Evolutionary conservation across 2,329 filamentous ascomycete genomes (phyloP).

Genomic region (Exserohilum rostratum): DNA sequence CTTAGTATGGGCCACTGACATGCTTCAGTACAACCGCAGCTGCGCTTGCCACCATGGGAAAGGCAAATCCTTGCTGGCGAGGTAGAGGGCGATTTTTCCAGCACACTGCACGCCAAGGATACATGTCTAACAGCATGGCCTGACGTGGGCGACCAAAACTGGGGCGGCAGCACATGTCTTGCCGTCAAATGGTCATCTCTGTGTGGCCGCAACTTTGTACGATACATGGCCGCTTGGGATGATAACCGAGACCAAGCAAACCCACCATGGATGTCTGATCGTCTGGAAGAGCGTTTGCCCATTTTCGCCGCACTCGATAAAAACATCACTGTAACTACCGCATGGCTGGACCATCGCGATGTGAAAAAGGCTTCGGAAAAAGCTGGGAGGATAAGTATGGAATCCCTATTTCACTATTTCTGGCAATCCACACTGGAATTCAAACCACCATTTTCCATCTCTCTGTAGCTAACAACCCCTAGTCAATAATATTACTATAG

Average conservation of each 20-base stretch:
- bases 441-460: background rate
- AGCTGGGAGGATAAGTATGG: conserved; percentile 8
- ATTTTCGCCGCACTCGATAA: conserved; percentile 7
- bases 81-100: conserved; percentile 10
- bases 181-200: conserved; percentile 12
- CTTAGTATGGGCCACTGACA: background rate
- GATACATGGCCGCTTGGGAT: conserved; percentile 11
- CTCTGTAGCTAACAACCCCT: background rate
- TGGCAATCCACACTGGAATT: background rate
- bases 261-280: conserved; percentile 7
- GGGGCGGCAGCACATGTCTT: conserved; percentile 11
- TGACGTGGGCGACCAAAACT: conserved; percentile 7
- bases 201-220: conserved; percentile 8
- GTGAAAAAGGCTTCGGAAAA: conserved; percentile 4
- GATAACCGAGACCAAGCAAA: background rate
- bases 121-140: conserved; percentile 9
- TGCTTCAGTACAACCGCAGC: conserved; percentile 7
- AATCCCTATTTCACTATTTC: background rate
- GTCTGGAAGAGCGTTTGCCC: conserved; percentile 1
- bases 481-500: conserved; percentile 17
- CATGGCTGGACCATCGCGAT: conserved; percentile 7
- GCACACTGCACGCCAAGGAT: background rate
- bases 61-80: conserved; percentile 2
- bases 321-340: conserved; percentile 9
- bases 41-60: conserved; percentile 11